Percentiles rank a stretch among this genome's conserved stretches.
phyloP scores from a whole-genome alignment of 805 yeast species.

The Debaryomyces prosopidis region DNA sequence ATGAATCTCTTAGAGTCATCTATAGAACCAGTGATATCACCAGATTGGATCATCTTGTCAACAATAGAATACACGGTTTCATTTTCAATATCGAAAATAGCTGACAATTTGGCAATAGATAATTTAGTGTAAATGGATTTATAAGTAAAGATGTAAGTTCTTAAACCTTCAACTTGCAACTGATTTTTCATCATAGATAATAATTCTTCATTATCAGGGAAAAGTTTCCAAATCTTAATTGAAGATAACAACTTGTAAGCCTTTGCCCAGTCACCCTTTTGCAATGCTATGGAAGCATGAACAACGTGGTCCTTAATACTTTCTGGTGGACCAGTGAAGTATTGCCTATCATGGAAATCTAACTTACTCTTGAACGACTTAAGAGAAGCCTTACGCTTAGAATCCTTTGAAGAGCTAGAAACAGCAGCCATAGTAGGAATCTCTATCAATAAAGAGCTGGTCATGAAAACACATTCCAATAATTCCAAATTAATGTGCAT shows the following conservation, averaged over 20 bases:
- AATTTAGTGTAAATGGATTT: slow-evolving; percentile 74
- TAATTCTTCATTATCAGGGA: slow-evolving; percentile 67
- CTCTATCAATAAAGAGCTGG: slow-evolving; percentile 85
- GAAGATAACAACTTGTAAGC: slow-evolving; percentile 71
- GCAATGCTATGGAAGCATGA: slow-evolving; percentile 87
- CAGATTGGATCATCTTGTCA: slow-evolving; percentile 72
- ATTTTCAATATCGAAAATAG: slow-evolving; percentile 63
- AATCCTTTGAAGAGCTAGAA: slow-evolving; percentile 62
- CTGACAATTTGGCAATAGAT: slow-evolving; percentile 63
- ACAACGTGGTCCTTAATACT: slow-evolving; percentile 90
- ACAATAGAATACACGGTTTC: slow-evolving; percentile 62
- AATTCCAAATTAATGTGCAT: slow-evolving; percentile 96
- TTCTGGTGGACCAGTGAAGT: slow-evolving; percentile 97
- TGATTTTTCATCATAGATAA: slow-evolving; percentile 72
- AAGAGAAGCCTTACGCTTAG: slow-evolving; percentile 54
- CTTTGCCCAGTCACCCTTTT: slow-evolving; percentile 85
- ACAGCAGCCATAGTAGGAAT: slow-evolving; percentile 85
- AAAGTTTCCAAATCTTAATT: slow-evolving; percentile 83
- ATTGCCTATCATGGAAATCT: slow-evolving; percentile 91
- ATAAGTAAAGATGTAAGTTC: slow-evolving; percentile 89
- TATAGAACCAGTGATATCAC: slow-evolving; percentile 74
- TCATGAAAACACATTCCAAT: slow-evolving; percentile 90
- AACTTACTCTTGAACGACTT: slow-evolving; percentile 89
- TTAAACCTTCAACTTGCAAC: slow-evolving; percentile 85
- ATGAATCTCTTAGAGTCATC: slow-evolving; percentile 65